A percentile compares a stretch with the other conserved stretches of the same genome.
Evolutionary conservation across 495 filamentous ascomycete species (phyloP).

Genomic region (Parmelia sp.): DNA sequence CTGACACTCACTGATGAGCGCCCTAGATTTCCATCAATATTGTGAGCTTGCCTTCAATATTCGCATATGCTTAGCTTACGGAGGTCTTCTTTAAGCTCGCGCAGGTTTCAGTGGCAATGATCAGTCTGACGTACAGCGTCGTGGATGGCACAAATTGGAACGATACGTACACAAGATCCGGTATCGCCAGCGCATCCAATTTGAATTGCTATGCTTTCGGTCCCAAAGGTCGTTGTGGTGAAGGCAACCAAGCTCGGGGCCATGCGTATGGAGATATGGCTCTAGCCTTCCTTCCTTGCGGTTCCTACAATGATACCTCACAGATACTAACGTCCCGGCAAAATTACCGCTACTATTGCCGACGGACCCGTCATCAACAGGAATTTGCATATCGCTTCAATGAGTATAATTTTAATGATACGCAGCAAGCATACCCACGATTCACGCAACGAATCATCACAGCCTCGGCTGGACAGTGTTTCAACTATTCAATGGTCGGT

Average conservation of each 20-base stretch:
- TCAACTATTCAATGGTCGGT: slow-evolving; percentile 4
- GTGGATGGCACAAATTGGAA: slow-evolving; percentile 17
- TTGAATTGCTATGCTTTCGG: slow-evolving; percentile 14
- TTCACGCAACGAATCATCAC: slow-evolving; percentile 21
- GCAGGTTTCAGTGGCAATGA: slow-evolving; percentile 16
- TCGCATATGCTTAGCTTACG: neutral
- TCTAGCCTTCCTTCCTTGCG: neutral
- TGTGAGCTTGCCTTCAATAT: neutral
- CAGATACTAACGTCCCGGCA: slow-evolving; percentile 8
- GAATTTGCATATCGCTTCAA: slow-evolving; percentile 26
- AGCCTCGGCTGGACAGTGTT: slow-evolving; percentile 19
- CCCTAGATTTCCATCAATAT: slow-evolving; percentile 10
- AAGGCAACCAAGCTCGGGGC: slow-evolving; percentile 2
- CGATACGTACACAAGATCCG: slow-evolving; percentile 12
- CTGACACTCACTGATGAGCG: neutral
- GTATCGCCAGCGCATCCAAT: slow-evolving; percentile 15
- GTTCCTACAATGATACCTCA: slow-evolving; percentile 6
- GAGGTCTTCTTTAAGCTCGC: slow-evolving; percentile 9
- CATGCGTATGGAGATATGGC: slow-evolving; percentile 19
- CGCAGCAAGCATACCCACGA: slow-evolving; percentile 9
- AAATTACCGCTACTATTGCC: slow-evolving; percentile 20
- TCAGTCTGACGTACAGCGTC: slow-evolving; percentile 16
- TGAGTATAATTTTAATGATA: slow-evolving; percentile 21
- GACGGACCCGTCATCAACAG: neutral
- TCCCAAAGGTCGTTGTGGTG: neutral